These are phyloP conservation scores for Yarrowia porcina DNA, from an alignment of 805 yeast species.

Conservation along the genomic window DNA sequence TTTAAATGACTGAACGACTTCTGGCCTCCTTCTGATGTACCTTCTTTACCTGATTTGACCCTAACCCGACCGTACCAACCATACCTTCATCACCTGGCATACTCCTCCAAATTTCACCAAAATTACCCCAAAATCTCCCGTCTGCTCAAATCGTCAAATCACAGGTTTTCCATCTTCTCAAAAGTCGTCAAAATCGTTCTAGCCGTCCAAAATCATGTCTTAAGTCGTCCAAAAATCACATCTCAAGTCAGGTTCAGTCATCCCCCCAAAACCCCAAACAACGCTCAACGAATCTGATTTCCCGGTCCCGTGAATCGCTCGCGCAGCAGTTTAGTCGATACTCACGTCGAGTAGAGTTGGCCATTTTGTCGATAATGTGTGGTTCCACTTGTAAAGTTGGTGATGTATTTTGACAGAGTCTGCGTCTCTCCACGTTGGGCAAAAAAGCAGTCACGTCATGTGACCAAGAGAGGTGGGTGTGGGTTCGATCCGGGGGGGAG, in stretches of 20 bases:
- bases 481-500: not conserved
- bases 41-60: too few relatives aligned
- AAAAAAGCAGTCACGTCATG: slow-evolving; percentile 21
- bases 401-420: slow-evolving; percentile 17
- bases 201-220: not conserved
- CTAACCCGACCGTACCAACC: too few relatives aligned
- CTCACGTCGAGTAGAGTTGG: slow-evolving; percentile 25
- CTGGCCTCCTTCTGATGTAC: too few relatives aligned
- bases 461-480: not conserved
- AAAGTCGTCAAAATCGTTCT: not conserved
- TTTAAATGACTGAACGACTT: not conserved
- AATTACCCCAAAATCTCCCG: not conserved
- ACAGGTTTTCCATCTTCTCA: not conserved
- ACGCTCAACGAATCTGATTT: not conserved
- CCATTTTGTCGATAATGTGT: slow-evolving; percentile 25
- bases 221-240: not conserved
- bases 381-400: slow-evolving; percentile 21
- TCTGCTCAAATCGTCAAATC: not conserved
- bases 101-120: not conserved
- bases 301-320: not conserved
- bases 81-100: too few relatives aligned
- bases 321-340: slow-evolving; percentile 5
- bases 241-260: too few relatives aligned
- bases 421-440: slow-evolving; percentile 26
- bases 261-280: too few relatives aligned